A percentile compares a stretch with the other conserved stretches of the same genome.
Evolutionary conservation across 306 rosid genomes (phyloP).

Genomic region (Trifolium fragiferum): DNA sequence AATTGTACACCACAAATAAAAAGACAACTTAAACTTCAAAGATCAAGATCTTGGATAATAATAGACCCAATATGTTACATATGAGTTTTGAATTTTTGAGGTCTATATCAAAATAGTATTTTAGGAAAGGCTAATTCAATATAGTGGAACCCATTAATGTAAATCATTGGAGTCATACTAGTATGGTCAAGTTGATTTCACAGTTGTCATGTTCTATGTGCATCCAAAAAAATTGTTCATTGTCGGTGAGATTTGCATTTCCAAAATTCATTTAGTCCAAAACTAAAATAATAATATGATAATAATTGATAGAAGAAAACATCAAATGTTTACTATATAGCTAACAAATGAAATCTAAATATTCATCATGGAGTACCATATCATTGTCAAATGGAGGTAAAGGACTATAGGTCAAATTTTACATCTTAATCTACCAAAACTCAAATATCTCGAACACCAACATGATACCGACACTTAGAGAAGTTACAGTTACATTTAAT

Average conservation of each 20-base stretch:
- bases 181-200: conserved; percentile 40
- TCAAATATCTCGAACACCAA: neutral
- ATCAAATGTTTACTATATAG: conserved; percentile 36
- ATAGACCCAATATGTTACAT: conserved; percentile 47
- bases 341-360: conserved; percentile 43
- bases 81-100: neutral
- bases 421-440: conserved; percentile 40
- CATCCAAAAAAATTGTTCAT: conserved; percentile 44
- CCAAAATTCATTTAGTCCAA: conserved; percentile 29
- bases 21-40: conserved; percentile 45
- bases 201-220: conserved; percentile 37
- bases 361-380: conserved; percentile 46
- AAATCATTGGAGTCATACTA: conserved; percentile 45
- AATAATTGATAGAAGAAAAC: conserved; percentile 55
- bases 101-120: conserved; percentile 35
- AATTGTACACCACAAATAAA: conserved; percentile 46
- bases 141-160: conserved; percentile 39
- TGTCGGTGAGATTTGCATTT: conserved; percentile 47
- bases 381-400: conserved; percentile 47
- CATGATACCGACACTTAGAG: neutral
- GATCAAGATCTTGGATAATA: conserved; percentile 40
- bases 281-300: conserved; percentile 38
- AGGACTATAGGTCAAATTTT: conserved; percentile 42
- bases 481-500: neutral
- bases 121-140: conserved; percentile 18